Evolutionary conservation across 2,329 filamentous ascomycete genomes (phyloP).

Genomic region (Trichoderma lentiforme): DNA sequence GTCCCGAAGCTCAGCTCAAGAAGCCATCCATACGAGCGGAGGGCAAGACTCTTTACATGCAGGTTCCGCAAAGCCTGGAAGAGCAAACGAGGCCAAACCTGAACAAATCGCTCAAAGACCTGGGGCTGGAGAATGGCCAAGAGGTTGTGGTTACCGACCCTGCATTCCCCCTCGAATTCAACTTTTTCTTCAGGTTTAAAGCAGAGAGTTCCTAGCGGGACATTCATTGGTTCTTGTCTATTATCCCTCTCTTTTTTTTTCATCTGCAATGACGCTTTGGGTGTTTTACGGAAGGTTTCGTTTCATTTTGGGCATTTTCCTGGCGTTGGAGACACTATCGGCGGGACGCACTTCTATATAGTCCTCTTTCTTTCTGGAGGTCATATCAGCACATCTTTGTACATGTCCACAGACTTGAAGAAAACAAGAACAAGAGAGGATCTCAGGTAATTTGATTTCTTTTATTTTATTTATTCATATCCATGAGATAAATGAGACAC

Average conservation of each 20-base stretch:
- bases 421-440: background rate
- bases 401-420: background rate
- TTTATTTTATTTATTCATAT: background rate
- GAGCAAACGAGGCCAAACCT: conserved; percentile 82
- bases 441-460: background rate
- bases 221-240: background rate
- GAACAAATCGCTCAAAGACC: conserved; percentile 68
- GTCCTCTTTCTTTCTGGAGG: background rate
- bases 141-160: conserved; percentile 91
- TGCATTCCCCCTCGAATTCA: conserved; percentile 73
- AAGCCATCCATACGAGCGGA: conserved; percentile 80
- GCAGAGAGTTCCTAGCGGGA: conserved; percentile 2
- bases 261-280: background rate
- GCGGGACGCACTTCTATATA: background rate
- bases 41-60: conserved; percentile 86
- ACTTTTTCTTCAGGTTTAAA: conserved; percentile 52
- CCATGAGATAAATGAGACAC: conserved; percentile 17
- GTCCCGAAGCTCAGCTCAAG: conserved; percentile 89
- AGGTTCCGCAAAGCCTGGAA: conserved; percentile 75
- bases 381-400: conserved; percentile 23
- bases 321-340: conserved; percentile 27
- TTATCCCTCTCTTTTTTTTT: background rate
- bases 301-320: conserved; percentile 24
- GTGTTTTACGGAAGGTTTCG: background rate
- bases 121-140: conserved; percentile 72